Evolutionary conservation across 2,329 filamentous ascomycete species (phyloP), one percentile per base, ranked within the genome.

Genomic region (Pyrenophora teres): DNA sequence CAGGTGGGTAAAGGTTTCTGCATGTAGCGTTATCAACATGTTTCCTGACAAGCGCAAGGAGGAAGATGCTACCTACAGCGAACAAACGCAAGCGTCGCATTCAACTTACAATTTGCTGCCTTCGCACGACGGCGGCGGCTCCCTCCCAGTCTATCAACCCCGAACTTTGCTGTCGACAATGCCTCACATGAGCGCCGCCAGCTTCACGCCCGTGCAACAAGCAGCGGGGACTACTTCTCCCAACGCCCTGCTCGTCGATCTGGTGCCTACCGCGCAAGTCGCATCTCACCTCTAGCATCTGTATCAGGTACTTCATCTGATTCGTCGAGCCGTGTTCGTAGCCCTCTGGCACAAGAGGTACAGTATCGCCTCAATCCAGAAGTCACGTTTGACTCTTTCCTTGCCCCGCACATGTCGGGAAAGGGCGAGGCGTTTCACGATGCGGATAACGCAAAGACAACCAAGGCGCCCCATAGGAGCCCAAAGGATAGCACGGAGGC

Each of bases 321-420:
- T 15, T 43, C 19, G 13, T 49, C 54, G 4, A 49, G 19, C n/a
- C 56, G 47, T 9, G 40, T 53, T 3, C 51, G 52, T 18, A 66
- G 65, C 35, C 57, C 58, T 0, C 25, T 63, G 6, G 25, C 46
- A 3, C 42, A 45, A 2, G 52, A 57, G 30, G 35, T 43, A 0
- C 39, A 31, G 6, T 62, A 52, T 35, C 40, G 54, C 13, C 30
- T 23, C n/a, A 54, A 58, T 15, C 54, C 55, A 7, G 46, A 56
- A 9, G 18, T 57, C 2, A 70, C 68, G 0, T 70, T 70, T 35
- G 67, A 71, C 19, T 16, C 45, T 1, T 65, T 71, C 16, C 56
- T 71, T n/a, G 52, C 40, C 3, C 64, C 62, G 2, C 66, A 67
- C 35, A 50, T 43, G 37, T 60, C 65, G 27, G 63, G 67, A 0